These are phyloP conservation scores for Nothophoma quercina DNA, from an alignment of 2,329 filamentous ascomycete species.

Conservation along the genomic window DNA sequence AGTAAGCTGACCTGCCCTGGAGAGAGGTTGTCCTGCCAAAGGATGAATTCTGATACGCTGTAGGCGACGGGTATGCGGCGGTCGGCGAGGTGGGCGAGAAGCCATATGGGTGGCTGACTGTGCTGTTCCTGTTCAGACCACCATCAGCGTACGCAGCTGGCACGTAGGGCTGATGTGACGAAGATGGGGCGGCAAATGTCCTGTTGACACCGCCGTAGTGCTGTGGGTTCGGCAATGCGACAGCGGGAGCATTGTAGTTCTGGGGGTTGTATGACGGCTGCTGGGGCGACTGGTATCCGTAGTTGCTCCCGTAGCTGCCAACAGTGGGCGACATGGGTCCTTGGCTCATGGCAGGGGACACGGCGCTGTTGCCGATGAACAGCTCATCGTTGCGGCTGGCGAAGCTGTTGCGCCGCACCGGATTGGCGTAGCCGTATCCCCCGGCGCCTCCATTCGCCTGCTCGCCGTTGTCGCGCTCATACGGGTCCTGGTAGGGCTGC, in stretches of 20 bases:
- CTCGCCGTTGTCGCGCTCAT: conserved; percentile 75
- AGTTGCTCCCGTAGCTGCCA: conserved; percentile 40
- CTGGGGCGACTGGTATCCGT: conserved; percentile 52
- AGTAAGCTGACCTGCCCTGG: conserved; percentile 44
- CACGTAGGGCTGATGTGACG: conserved; percentile 52
- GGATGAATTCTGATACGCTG: conserved; percentile 40
- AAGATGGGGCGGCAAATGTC: conserved; percentile 41
- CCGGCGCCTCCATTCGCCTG: conserved; percentile 63
- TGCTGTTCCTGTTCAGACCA: conserved; percentile 40
- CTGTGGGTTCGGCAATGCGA: conserved; percentile 67
- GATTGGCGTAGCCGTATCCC: conserved; percentile 47
- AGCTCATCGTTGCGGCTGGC: conserved; percentile 64
- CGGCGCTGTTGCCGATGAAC: conserved; percentile 59
- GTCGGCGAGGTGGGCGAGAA: conserved; percentile 48
- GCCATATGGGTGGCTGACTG: conserved; percentile 46
- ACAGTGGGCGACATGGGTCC: conserved; percentile 39
- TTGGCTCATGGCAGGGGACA: conserved; percentile 42
- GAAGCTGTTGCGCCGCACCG: conserved; percentile 47
- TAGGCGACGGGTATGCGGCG: conserved; percentile 40
- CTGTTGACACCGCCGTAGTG: conserved; percentile 58
- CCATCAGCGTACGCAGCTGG: conserved; percentile 54
- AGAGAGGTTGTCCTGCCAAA: conserved; percentile 44
- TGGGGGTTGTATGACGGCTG: conserved; percentile 69
- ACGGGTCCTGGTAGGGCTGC: conserved; percentile 45
- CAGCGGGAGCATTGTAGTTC: conserved; percentile 59